Evolutionary conservation across 2,329 filamentous ascomycete genomes (phyloP), one percentile per base, ranked within the genome.

Genomic region (Thyridium curvatum): DNA sequence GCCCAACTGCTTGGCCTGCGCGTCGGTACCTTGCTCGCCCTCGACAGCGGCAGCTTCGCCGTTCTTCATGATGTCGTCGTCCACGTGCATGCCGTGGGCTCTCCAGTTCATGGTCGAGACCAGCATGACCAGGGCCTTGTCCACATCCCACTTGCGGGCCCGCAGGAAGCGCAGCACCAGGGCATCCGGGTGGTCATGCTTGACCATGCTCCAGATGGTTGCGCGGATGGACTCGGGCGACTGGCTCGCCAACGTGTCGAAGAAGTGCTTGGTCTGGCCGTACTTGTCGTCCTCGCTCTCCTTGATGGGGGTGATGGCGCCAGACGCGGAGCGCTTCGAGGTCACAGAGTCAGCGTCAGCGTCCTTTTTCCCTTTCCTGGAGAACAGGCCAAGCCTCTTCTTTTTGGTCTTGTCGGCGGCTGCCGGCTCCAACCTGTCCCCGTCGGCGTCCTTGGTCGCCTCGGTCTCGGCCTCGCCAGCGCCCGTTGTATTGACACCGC

Each of bases 41-140:
- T 79, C 74, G 32, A 81, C 49, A n/a, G 85, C 81, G 15, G 71
- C 71, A 18, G 72, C 74, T 56, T 95, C 89, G 32, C 88, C 89
- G 30, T 79, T 77, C 45, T 65, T 65, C 74, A 94, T 86, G 51
- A 98, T 83, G 50, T 94, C 86, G 42, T 86, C 82, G 55, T 98
- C 93, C 15, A 97, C 86, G 51, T 87, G 80, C 72, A 93, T 84
- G 43, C 94, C 87, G 30, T 75, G 71, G 41, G 80, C 66, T 47
- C 93, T 80, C 93, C 93, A 98, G 59, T 87, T 84, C 77, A 97
- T 86, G 1, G 93, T 95, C 3, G 88, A 88, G 32, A 98, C 76
- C 60, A 96, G 68, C 93, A 98, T 98, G 48, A 95, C 76, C 18
- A 97, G 72, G 4, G 93, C 93, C 58, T 88, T 89, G 37, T 95